phyloP scores from a whole-genome alignment of 257 asterid genomes.

The Salvia miltiorrhiza region DNA sequence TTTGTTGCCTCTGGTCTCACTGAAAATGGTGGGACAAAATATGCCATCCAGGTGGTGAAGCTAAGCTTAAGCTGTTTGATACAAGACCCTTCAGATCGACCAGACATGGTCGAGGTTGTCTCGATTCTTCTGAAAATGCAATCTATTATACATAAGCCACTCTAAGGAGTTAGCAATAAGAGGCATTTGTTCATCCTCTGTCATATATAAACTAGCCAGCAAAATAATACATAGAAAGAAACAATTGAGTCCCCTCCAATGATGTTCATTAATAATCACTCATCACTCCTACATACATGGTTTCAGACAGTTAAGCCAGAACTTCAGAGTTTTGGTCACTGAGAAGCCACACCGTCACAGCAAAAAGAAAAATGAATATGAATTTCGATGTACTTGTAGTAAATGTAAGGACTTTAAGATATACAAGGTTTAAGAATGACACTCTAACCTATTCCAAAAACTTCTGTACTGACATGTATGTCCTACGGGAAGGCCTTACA shows the following conservation, averaged over 20 bases:
- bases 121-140: constrained; percentile 51
- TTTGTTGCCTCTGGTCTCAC: constrained; percentile 29
- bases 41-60: constrained; percentile 32
- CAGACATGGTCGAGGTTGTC: constrained; percentile 50
- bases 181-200: not conserved
- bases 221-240: not conserved
- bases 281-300: not conserved
- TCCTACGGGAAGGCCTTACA: constrained; percentile 21
- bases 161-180: not conserved
- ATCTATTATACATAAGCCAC: constrained; percentile 25
- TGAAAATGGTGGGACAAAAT: constrained; percentile 28
- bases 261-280: not conserved
- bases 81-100: constrained; percentile 46
- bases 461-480: constrained; percentile 32
- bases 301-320: not conserved
- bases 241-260: not conserved
- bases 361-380: constrained; percentile 8
- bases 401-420: constrained; percentile 15
- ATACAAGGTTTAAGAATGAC: constrained; percentile 32
- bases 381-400: constrained; percentile 21
- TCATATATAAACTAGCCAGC: not conserved
- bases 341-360: not conserved
- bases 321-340: not conserved
- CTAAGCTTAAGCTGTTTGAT: constrained; percentile 44
- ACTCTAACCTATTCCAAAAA: constrained; percentile 26